These are phyloP conservation scores for Kwoniella botswanensis DNA, from an alignment of 768 basidiomycete species.

Conservation along the genomic window DNA sequence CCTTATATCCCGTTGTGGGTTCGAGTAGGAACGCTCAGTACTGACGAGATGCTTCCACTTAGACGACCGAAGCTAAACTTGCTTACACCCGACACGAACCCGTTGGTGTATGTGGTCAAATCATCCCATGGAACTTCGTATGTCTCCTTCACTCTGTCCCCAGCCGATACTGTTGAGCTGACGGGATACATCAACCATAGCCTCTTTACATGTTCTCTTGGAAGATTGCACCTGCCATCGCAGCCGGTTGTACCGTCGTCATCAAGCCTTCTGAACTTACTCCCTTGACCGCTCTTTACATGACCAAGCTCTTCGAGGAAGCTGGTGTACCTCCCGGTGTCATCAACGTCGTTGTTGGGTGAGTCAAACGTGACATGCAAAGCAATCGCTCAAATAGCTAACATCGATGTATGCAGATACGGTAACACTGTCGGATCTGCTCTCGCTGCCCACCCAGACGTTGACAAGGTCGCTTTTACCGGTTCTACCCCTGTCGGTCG, in stretches of 20 bases:
- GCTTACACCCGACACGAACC: constrained; percentile 79
- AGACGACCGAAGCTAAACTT: constrained; percentile 71
- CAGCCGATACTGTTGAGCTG: not conserved
- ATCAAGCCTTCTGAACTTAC: constrained; percentile 89
- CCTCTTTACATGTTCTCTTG: constrained; percentile 61
- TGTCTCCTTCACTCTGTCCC: constrained; percentile 3
- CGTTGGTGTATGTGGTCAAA: constrained; percentile 73
- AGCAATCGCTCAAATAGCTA: not conserved
- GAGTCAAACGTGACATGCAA: not conserved
- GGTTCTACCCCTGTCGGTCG: constrained; percentile 66
- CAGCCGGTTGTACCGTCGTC: constrained; percentile 88
- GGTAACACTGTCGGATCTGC: constrained; percentile 53
- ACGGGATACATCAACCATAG: constrained; percentile 7
- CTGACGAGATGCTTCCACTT: constrained; percentile 68
- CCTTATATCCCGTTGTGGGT: not conserved
- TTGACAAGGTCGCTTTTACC: constrained; percentile 59
- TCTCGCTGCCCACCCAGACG: constrained; percentile 42
- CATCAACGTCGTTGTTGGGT: constrained; percentile 49
- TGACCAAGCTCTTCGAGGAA: constrained; percentile 54
- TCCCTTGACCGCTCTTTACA: constrained; percentile 52
- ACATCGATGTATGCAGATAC: constrained; percentile 28
- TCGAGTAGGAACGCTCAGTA: not conserved
- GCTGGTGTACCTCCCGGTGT: constrained; percentile 55
- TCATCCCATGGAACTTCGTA: constrained; percentile 80
- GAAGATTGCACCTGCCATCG: constrained; percentile 93